Percentiles rank a stretch among this genome's conserved stretches.
Conservation (phyloP, 83 land plant genomes). For the Thuja plicata region DNA sequence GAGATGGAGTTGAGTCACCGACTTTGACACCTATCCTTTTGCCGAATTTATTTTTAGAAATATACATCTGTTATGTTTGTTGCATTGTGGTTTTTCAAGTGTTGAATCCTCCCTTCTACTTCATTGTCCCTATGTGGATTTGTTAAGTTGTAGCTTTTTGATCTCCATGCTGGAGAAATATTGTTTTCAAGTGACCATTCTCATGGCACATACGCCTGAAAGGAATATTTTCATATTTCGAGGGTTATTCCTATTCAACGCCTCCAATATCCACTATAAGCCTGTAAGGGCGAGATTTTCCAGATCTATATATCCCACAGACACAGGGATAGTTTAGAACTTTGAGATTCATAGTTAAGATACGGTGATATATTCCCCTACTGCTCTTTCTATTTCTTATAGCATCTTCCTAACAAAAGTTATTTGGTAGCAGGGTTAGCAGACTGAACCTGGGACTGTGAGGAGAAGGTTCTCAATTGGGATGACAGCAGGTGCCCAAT, state of each 20-base stretch:
- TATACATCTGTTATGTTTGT: too few species aligned
- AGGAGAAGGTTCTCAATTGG: background rate
- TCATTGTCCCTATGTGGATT: too few species aligned
- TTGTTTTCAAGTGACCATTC: too few species aligned
- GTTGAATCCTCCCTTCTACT: too few species aligned
- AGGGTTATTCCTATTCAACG: too few species aligned
- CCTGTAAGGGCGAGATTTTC: background rate
- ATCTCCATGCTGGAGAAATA: too few species aligned
- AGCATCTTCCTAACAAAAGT: background rate
- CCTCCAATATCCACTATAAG: background rate
- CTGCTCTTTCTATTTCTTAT: background rate
- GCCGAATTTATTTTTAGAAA: too few species aligned
- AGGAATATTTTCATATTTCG: background rate
- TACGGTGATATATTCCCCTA: background rate
- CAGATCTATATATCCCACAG: background rate
- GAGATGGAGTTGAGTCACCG: too few species aligned
- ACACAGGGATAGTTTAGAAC: background rate
- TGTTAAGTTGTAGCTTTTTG: too few species aligned
- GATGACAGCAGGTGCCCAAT: background rate
- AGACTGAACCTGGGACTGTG: background rate
- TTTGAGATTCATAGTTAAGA: background rate
- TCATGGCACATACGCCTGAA: background rate
- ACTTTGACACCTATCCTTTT: too few species aligned
- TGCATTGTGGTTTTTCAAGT: too few species aligned
- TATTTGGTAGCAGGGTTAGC: background rate